Evolutionary conservation across 805 yeast species (phyloP), one percentile per base, ranked within the genome.

Genomic region (Starmera amethionina): DNA sequence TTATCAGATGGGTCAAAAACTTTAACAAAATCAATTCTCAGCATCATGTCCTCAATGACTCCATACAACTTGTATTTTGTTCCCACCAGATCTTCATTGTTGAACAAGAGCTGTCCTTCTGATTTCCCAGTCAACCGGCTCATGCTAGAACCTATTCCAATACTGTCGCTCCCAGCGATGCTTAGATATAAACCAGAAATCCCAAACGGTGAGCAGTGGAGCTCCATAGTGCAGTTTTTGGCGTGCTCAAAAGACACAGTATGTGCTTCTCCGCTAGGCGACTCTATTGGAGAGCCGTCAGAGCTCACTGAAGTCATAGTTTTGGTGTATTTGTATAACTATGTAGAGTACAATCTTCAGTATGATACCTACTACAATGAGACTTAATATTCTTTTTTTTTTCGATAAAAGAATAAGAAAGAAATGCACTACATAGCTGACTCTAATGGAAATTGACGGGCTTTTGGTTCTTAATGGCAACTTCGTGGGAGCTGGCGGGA

Each of bases 131-230:
- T 70, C n/a, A 73, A 63, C 32, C 73, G 57, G 8, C 77, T 77
- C 77, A 73, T 71, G 14, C 77, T 72, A 9, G 74, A 67, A 4
- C 79, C 79, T 7, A 73, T 69, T 0, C 79, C 79, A 56, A 72
- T 68, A 8, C 72, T 59, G 37, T 70, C 69, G 1, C 73, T 67
- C 8, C 70, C 76, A 6, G 58, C 60, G 13, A 73, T 60, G 42
- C 70, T 70, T 32, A 73, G 60, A 50, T 72, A 73, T 9, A 72
- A 50, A 12, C 78, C 78, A 30, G 72, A 63, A 16, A 73, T 61
- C 12, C 79, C 79, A 50, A 73, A 73, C 3, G 79, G 78, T 3
- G 77, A 72, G 49, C 77, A 72, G 53, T 73, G 77, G 22, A 72
- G 66, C 46, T 73, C 79, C 19, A 73, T 50, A 30, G 70, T 75